Percentiles rank a stretch among this genome's conserved stretches.
Conservation (phyloP, 1,284 basidiomycete genomes). For the Earliella scabrosa region DNA sequence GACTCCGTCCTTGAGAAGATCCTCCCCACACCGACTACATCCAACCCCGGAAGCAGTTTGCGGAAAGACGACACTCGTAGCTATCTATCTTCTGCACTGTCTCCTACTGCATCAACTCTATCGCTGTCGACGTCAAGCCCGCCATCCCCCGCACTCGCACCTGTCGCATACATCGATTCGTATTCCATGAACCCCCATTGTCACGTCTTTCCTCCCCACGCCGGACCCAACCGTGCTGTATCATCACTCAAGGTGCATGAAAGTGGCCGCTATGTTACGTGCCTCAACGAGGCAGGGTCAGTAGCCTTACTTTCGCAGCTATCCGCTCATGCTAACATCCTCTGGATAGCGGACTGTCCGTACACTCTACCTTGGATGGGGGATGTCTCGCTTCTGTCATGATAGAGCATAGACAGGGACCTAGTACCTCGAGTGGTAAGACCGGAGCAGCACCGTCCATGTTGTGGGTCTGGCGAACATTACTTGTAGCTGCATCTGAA, state of each 20-base stretch:
- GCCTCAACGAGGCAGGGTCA: slow-evolving; percentile 62
- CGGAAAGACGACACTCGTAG: slow-evolving; percentile 16
- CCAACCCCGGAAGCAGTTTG: slow-evolving; percentile 2
- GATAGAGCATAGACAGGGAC: slow-evolving; percentile 8
- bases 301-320: too few relatives aligned
- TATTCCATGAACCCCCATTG: slow-evolving; percentile 44
- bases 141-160: slow-evolving; percentile 41
- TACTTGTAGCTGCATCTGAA: slow-evolving; percentile 44
- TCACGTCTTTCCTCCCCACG: slow-evolving; percentile 55
- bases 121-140: slow-evolving; percentile 49
- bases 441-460: slow-evolving; percentile 33
- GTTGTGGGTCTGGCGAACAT: slow-evolving; percentile 53
- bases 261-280: slow-evolving; percentile 47
- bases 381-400: slow-evolving; percentile 26
- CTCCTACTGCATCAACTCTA: slow-evolving; percentile 45
- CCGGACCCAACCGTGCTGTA: slow-evolving; percentile 44
- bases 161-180: slow-evolving; percentile 14
- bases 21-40: background rate
- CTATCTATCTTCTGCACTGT: slow-evolving; percentile 48
- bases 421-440: slow-evolving; percentile 10
- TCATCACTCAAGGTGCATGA: slow-evolving; percentile 49
- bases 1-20: slow-evolving; percentile 8
- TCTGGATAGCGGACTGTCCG: slow-evolving; percentile 29
- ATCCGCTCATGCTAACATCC: too few relatives aligned
- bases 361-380: slow-evolving; percentile 30